phyloP scores from a whole-genome alignment of 306 rosid species.

The Ormosia semicastrata region DNA sequence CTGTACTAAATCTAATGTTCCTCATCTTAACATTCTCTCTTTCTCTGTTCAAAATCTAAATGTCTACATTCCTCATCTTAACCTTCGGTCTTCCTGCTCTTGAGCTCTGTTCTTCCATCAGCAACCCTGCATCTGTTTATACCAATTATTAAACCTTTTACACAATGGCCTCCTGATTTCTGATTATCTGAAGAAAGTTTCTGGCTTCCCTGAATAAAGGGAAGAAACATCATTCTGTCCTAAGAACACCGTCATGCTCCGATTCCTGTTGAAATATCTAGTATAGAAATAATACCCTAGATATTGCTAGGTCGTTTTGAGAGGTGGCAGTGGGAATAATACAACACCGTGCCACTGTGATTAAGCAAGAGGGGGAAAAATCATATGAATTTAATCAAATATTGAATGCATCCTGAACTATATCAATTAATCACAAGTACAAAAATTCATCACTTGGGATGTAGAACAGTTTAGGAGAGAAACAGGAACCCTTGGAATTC shows the following conservation, averaged over 20 bases:
- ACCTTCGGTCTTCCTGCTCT: no score
- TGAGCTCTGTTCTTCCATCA: no score
- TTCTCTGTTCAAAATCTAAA: no score
- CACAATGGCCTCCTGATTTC: neutral
- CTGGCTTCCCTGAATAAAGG: neutral
- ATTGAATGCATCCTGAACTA: neutral
- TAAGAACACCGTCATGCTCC: neutral
- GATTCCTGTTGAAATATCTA: neutral
- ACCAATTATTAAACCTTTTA: neutral
- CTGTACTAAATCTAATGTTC: neutral
- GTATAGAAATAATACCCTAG: no score
- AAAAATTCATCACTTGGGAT: conserved; percentile 34
- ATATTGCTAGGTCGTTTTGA: no score
- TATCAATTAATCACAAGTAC: conserved; percentile 30
- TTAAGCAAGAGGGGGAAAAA: neutral
- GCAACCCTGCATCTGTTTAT: neutral
- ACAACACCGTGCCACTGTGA: neutral
- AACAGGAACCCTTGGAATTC: no score
- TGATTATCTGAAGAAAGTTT: neutral
- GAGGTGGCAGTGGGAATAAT: no score
- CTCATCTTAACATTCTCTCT: no score
- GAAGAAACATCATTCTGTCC: neutral
- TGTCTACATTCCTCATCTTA: no score
- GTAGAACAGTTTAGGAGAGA: no score
- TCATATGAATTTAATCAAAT: conserved; percentile 22